These are phyloP conservation scores for Camelina neglecta DNA, from an alignment of 345 rosid species.

Conservation along the genomic window DNA sequence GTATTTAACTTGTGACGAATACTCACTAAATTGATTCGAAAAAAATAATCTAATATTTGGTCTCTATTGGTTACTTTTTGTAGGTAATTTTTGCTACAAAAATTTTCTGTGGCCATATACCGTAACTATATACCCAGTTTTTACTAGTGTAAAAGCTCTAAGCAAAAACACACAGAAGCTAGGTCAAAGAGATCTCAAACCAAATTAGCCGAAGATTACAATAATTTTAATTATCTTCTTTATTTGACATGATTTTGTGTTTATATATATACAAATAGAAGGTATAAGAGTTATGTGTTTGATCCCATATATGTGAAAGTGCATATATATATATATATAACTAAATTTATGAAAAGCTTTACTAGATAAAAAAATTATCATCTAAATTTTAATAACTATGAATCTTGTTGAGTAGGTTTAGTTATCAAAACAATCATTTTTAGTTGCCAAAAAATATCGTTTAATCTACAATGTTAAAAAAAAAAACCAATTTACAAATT, in stretches of 20 bases:
- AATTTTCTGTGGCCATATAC: too few relatives aligned
- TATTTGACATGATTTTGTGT: neutral
- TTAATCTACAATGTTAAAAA: neutral
- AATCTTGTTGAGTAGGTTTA: too few relatives aligned
- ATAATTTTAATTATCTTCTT: neutral
- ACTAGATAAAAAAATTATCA: too few relatives aligned
- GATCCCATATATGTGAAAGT: neutral
- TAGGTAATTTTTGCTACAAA: too few relatives aligned
- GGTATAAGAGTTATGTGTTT: too few relatives aligned
- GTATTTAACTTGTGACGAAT: too few relatives aligned
- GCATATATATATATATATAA: neutral
- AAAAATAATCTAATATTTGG: too few relatives aligned
- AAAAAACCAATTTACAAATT: neutral
- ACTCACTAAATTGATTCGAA: too few relatives aligned
- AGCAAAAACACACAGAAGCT: neutral
- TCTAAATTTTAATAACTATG: too few relatives aligned
- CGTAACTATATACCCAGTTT: too few relatives aligned
- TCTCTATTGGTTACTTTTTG: too few relatives aligned
- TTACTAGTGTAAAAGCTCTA: neutral
- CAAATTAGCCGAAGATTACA: neutral
- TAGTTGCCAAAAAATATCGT: neutral
- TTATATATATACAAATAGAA: neutral
- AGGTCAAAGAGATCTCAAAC: slow-evolving; percentile 18
- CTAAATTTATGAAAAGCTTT: neutral
- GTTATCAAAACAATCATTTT: neutral